Conservation (phyloP, 371 early-diverging fungal species). For the Umbelopsis sp. region DNA sequence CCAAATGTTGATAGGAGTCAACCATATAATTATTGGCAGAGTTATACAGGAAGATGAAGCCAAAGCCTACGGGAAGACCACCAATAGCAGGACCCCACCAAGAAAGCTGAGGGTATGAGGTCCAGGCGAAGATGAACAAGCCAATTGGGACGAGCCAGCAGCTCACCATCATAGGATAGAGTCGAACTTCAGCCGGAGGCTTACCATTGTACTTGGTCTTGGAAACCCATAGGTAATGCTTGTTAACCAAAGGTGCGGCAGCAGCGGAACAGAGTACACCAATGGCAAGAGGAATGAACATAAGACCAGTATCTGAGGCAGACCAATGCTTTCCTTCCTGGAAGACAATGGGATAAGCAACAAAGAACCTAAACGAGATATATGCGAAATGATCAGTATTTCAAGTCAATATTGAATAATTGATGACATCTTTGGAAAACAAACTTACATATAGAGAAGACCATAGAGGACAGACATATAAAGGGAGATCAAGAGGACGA, state of each 20-base stretch:
- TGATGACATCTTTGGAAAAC: background rate
- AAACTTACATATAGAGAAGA: conserved; percentile 10
- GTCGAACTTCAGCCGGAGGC: conserved; percentile 7
- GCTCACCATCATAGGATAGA: conserved; percentile 5
- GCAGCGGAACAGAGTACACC: background rate
- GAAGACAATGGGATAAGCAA: conserved; percentile 12
- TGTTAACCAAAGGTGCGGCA: background rate
- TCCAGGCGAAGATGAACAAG: conserved; percentile 8
- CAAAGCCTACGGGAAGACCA: conserved; percentile 6
- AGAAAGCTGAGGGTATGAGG: background rate
- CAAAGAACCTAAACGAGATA: background rate
- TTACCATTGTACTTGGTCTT: background rate
- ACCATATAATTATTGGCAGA: background rate
- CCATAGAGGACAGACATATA: conserved; percentile 15
- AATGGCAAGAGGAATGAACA: conserved; percentile 15
- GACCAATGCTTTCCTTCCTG: conserved; percentile 6
- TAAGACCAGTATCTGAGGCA: conserved; percentile 8
- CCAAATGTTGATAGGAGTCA: background rate
- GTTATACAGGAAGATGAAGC: conserved; percentile 1
- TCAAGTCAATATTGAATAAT: background rate
- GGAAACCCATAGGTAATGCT: background rate
- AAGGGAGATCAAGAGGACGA: conserved; percentile 5
- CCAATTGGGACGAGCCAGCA: conserved; percentile 8
- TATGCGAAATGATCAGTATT: background rate
- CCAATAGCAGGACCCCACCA: conserved; percentile 15